Evolutionary conservation across 805 yeast genomes (phyloP).

Genomic region (Priceomyces medius): DNA sequence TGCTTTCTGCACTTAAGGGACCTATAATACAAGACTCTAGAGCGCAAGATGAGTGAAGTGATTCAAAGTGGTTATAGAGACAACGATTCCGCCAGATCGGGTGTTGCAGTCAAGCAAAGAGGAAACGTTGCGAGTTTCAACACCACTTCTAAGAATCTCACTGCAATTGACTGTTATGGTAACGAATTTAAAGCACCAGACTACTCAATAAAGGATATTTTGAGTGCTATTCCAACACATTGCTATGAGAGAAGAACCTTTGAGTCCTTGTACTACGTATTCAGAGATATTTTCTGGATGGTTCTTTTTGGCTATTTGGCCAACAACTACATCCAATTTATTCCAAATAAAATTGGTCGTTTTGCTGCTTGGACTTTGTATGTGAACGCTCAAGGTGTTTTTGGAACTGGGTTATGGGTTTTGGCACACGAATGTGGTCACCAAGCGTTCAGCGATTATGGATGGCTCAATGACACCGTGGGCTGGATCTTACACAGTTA

Average conservation of each 20-base stretch:
- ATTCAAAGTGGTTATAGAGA: not conserved
- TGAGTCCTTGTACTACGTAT: constrained; percentile 61
- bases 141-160: constrained; percentile 27
- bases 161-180: constrained; percentile 61
- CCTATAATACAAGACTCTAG: too few relatives aligned
- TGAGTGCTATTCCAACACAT: constrained; percentile 68
- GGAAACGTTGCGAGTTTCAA: constrained; percentile 46
- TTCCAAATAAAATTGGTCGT: constrained; percentile 46
- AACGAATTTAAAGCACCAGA: constrained; percentile 71
- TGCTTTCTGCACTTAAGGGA: too few relatives aligned
- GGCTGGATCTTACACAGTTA: constrained; percentile 85
- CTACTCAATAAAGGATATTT: constrained; percentile 70
- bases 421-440: constrained; percentile 93
- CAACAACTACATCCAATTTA: constrained; percentile 50
- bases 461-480: constrained; percentile 68
- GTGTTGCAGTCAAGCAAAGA: constrained; percentile 15
- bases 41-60: constrained; percentile 2
- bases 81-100: not conserved
- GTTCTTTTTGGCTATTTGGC: constrained; percentile 53
- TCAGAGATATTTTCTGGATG: constrained; percentile 58
- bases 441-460: constrained; percentile 75
- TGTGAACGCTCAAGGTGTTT: constrained; percentile 56
- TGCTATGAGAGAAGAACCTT: constrained; percentile 65
- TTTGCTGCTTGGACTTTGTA: constrained; percentile 60
- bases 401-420: constrained; percentile 80